Conservation (phyloP, 78 protist genomes). For the Tieghemostelium lacteum region DNA sequence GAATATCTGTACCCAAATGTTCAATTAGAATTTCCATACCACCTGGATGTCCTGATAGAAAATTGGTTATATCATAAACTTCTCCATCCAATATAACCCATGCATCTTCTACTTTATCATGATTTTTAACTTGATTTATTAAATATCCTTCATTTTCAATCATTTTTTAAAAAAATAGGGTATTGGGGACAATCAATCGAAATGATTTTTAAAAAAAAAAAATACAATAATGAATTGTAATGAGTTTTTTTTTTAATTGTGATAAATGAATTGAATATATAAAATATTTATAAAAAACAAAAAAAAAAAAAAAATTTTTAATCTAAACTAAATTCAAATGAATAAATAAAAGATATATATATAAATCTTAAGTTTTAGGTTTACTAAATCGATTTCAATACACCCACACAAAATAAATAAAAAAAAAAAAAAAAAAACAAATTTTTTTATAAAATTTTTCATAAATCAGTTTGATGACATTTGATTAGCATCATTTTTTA, state of each 20-base stretch:
- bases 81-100: conserved; percentile 79
- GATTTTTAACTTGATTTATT: conserved; percentile 27
- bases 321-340: neutral
- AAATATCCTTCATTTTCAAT: conserved; percentile 7
- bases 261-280: no score
- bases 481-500: no score
- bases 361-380: no score
- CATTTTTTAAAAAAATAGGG: neutral
- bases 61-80: conserved; percentile 70
- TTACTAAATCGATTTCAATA: no score
- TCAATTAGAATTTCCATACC: conserved; percentile 74
- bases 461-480: no score
- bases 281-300: no score
- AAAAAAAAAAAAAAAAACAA: no score
- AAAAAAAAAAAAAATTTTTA: no score
- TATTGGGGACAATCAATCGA: neutral
- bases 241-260: neutral
- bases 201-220: neutral
- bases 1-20: conserved; percentile 66
- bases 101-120: conserved; percentile 43
- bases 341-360: neutral
- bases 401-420: no score
- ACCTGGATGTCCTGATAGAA: conserved; percentile 79
- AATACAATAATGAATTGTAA: neutral
- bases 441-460: no score